Base-by-base conservation (phyloP, 768 basidiomycete species). In the Naganishia kalamii region DNA sequence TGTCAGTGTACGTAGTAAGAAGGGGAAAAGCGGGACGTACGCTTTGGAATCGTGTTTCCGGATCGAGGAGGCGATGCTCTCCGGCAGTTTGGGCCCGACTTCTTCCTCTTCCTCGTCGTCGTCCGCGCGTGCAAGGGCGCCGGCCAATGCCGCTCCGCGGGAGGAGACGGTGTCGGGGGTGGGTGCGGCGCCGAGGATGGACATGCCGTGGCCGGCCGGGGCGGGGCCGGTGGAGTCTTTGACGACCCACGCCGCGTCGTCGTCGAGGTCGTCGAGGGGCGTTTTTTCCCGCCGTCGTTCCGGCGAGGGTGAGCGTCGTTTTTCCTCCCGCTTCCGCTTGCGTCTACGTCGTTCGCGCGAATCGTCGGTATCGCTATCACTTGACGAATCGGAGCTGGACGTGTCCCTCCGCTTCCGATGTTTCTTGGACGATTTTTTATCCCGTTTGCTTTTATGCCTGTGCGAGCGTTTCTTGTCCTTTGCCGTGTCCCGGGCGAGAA, bases 51-150 rank as follows among this genome's bases (percentile, higher is more conserved):
- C 73, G 90, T 63, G 32, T 41, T 90, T 80, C 80, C 5, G 75
- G 70, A 65, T 81, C 83, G 37, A 71, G n/a, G n/a, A n/a, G n/a
- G n/a, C n/a, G n/a, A n/a, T n/a, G n/a, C n/a, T n/a, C n/a, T n/a
- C 40, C 0, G 84, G 72, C n/a, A 91, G 88, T 69, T 86, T 81
- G 4, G 93, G 93, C 0, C 93, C 93, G 33, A 94, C 75, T 37
- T 87, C 88, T 4, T 85, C 85, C 51, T 86, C 88, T 17, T 81
- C 81, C 29, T 80, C 78, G 11, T 80, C 80, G 11, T 84, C 83
- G 7, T 79, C 81, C 0, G 73, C 77, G 4, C 66, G 57, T n/a
- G 44, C 69, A 21, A 69, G 64, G 13, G 60, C 66, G 4, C 54
- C 54, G 4, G 54, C 54, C 1, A 57, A 21, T 57, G 54, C 33